Evolutionary conservation across 805 yeast genomes (phyloP).

Genomic region (Metschnikowia kunwiensis): DNA sequence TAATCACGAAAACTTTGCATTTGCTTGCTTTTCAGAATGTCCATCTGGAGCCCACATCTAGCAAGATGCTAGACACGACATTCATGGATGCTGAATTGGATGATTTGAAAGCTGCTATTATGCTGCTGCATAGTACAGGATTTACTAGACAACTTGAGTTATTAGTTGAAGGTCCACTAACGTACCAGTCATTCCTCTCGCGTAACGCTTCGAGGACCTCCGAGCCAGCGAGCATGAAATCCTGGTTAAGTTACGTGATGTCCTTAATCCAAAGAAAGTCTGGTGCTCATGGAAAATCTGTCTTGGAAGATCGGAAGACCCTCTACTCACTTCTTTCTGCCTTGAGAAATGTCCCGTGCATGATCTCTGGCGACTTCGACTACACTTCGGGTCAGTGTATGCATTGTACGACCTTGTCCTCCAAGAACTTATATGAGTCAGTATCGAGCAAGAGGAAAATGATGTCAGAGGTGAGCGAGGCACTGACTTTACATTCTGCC

Average conservation of each 20-base stretch:
- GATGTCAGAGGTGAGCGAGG: conserved; percentile 23
- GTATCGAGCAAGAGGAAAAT: conserved; percentile 23
- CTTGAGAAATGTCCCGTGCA: conserved; percentile 43
- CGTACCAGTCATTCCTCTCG: conserved; percentile 3
- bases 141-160: conserved; percentile 9
- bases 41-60: neutral
- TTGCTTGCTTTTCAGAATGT: conserved; percentile 21
- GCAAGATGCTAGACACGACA: neutral
- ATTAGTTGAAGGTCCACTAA: conserved; percentile 5
- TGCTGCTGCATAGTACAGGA: conserved; percentile 1
- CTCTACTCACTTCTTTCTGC: conserved; percentile 35
- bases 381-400: conserved; percentile 30
- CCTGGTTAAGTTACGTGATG: conserved; percentile 25
- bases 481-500: conserved; percentile 23
- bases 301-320: conserved; percentile 13
- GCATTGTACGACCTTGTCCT: conserved; percentile 33
- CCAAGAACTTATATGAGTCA: conserved; percentile 25
- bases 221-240: conserved; percentile 1
- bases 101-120: conserved; percentile 4
- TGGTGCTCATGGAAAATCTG: neutral
- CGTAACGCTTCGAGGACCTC: neutral
- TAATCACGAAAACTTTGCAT: conserved; percentile 22
- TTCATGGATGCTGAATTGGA: conserved; percentile 17
- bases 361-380: conserved; percentile 37
- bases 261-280: conserved; percentile 6